phyloP scores from a whole-genome alignment of 805 yeast genomes.

The Cyberlindnera bimundalis region DNA sequence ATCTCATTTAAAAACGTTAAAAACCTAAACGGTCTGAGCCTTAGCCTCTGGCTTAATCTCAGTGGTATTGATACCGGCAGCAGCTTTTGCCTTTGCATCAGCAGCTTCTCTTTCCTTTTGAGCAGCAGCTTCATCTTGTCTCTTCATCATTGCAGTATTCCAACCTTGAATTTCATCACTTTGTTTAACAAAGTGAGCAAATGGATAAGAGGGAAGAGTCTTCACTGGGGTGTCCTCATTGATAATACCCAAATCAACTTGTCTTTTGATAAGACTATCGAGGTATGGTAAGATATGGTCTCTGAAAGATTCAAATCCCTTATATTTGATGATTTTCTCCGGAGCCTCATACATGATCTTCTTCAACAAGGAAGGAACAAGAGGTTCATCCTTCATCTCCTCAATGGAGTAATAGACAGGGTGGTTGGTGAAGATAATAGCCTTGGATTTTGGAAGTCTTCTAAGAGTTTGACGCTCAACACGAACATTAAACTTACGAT shows the following conservation, averaged over 20 bases:
- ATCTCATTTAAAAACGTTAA: background rate
- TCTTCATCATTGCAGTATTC: constrained; percentile 31
- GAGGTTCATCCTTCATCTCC: constrained; percentile 78
- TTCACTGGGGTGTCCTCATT: constrained; percentile 51
- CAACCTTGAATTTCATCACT: constrained; percentile 40
- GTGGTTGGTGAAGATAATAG: constrained; percentile 72
- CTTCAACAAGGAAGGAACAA: constrained; percentile 61
- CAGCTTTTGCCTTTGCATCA: constrained; percentile 1
- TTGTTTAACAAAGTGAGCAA: constrained; percentile 49
- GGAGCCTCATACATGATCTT: constrained; percentile 67
- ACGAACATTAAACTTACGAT: constrained; percentile 58
- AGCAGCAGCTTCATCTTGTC: constrained; percentile 23
- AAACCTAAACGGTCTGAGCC: constrained; percentile 2
- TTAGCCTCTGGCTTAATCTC: constrained; percentile 6
- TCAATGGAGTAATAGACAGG: constrained; percentile 77
- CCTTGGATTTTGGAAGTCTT: constrained; percentile 59
- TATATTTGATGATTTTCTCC: constrained; percentile 59
- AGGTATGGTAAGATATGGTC: constrained; percentile 58
- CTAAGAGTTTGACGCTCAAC: constrained; percentile 73
- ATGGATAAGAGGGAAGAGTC: constrained; percentile 60
- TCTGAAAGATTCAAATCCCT: constrained; percentile 54
- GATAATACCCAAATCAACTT: constrained; percentile 53
- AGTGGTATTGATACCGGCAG: background rate
- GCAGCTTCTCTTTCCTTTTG: constrained; percentile 12
- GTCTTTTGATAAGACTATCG: constrained; percentile 54